Base-by-base conservation (phyloP, 192 early-diverging fungal species). In the Glomus cerebriforme region DNA sequence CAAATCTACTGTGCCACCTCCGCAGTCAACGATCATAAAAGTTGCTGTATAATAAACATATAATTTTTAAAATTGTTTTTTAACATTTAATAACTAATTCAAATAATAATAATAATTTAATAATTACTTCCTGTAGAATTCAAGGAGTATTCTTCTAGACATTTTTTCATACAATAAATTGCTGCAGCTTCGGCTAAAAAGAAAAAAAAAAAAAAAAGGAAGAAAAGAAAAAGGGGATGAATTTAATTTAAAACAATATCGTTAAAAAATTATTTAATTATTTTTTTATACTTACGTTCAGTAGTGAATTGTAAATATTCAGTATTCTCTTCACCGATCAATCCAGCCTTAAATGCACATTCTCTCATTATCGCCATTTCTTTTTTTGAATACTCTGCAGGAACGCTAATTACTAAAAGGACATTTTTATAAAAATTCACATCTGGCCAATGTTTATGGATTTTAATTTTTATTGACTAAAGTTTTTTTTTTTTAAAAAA, bases 1-100 rank as follows among this genome's bases (percentile, higher is more conserved):
- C 67, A 85, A 68, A 82, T 85, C 84, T 2, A 85, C 81, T 3
- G 84, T 82, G 75, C 84, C 84, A 70, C 84, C 84, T 63, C 84
- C 84, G 68, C 81, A 81, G 70, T 85, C 84, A 69, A 80, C 82
- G 29, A 85, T 81, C 77, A 85, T 37, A 73, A 81, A 85, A 27
- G 39, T 73, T 58, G 71, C 71, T 73, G 2, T 15, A 39, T n/a
- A n/a, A n/a, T n/a, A n/a, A n/a, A n/a, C n/a, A n/a, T n/a, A 39
- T 9, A 39, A 39, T 39, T 9, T 10, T 39, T 39, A 39, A 39
- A 35, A 39, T n/a, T n/a, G n/a, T n/a, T n/a, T n/a, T n/a, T n/a
- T n/a, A n/a, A n/a, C n/a, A 39, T 39, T 39, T 8, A 39, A 39
- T 39, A 9, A 39, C 7, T 37, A 37, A 7, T 37, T 0, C 7